Conservation (phyloP, 176 grass and related monocot genomes). For the Pharus latifolius region DNA sequence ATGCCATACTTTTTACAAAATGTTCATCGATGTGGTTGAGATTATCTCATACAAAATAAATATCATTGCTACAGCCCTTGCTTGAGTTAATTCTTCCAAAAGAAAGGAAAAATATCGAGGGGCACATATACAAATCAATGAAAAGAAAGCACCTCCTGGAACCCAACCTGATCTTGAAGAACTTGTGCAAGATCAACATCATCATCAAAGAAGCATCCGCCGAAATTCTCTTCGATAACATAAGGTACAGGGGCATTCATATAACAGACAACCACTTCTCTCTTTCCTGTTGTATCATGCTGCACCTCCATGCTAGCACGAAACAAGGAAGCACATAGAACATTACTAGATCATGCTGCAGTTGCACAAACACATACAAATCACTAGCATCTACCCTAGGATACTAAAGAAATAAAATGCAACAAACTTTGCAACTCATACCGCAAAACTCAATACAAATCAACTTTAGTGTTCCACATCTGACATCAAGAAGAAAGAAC, state of each 20-base stretch:
- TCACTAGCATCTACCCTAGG: not conserved
- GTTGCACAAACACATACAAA: not conserved
- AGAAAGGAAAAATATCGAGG: not conserved
- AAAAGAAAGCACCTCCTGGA: not conserved
- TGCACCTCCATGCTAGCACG: conserved; percentile 26
- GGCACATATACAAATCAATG: not conserved
- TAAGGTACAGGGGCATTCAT: conserved; percentile 35
- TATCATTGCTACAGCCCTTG: too few species aligned
- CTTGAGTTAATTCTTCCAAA: not conserved
- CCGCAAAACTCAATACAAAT: too few species aligned
- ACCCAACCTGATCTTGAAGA: conserved; percentile 72
- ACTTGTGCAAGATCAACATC: conserved; percentile 61
- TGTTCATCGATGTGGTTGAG: too few species aligned
- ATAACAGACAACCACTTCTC: conserved; percentile 24
- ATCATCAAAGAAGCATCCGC: conserved; percentile 49
- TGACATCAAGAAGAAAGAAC: too few species aligned
- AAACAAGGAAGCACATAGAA: not conserved
- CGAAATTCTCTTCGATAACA: conserved; percentile 55
- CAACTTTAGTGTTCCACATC: too few species aligned
- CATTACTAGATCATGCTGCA: not conserved
- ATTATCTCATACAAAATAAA: too few species aligned
- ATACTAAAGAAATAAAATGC: not conserved
- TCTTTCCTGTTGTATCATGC: conserved; percentile 20
- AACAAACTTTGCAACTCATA: not conserved
- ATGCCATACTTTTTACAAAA: too few species aligned